A percentile compares a stretch with the other conserved stretches of the same genome.
These are phyloP conservation scores for Sporothrix dimorphospora DNA, from an alignment of 2,329 filamentous ascomycete species.

Conservation along the genomic window DNA sequence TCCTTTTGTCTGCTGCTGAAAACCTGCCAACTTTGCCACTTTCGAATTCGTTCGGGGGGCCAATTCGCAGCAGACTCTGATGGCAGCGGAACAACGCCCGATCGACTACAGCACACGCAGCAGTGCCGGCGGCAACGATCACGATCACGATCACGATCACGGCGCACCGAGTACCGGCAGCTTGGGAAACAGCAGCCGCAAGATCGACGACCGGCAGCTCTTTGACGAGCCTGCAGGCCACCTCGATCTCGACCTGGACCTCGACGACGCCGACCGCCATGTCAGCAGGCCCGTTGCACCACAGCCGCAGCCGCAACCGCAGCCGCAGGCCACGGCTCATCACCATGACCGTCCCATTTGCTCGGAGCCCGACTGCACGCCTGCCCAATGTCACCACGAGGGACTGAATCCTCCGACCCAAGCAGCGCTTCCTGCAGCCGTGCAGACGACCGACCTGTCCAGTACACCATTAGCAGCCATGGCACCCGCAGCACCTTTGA, in stretches of 20 bases:
- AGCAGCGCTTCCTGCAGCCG: not conserved
- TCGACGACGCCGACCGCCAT: not conserved
- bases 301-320: constrained; percentile 12
- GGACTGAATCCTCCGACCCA: not conserved
- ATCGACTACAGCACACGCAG: constrained; percentile 24
- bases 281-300: not conserved
- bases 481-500: not conserved
- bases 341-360: not conserved
- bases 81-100: constrained; percentile 29
- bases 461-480: not conserved
- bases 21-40: constrained; percentile 21
- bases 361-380: not conserved
- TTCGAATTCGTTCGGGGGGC: constrained; percentile 23
- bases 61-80: constrained; percentile 27
- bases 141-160: not conserved
- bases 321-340: not conserved
- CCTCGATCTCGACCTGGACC: constrained; percentile 17
- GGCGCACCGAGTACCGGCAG: not conserved
- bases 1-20: constrained; percentile 8
- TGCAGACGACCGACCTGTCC: not conserved
- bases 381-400: constrained; percentile 16
- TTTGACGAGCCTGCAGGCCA: constrained; percentile 19
- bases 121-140: constrained; percentile 22
- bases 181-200: not conserved
- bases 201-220: not conserved